Conservation (phyloP, 768 basidiomycete genomes). For the Agaricus subrufescens region DNA sequence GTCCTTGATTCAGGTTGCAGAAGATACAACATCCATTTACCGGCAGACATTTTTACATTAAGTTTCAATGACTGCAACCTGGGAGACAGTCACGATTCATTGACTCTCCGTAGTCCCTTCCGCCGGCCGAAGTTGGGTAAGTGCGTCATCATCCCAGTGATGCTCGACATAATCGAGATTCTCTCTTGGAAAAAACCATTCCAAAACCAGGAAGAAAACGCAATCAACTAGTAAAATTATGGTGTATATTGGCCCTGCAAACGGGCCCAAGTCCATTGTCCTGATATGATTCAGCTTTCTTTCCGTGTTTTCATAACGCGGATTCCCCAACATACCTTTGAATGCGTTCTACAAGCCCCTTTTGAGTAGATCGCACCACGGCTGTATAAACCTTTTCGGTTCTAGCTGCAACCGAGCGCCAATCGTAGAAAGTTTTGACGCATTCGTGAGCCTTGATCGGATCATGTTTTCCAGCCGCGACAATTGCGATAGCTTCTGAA, state of each 20-base stretch:
- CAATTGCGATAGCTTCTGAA: conserved; percentile 70
- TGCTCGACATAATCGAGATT: conserved; percentile 69
- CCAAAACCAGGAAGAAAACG: conserved; percentile 79
- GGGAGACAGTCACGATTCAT: background rate
- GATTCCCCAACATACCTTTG: conserved; percentile 44
- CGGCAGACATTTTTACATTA: too few relatives aligned
- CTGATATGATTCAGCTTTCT: conserved; percentile 24
- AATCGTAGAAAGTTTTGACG: conserved; percentile 82
- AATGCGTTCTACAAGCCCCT: conserved; percentile 74
- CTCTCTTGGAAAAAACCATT: conserved; percentile 78
- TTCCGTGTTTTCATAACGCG: background rate
- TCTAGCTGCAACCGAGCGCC: conserved; percentile 72
- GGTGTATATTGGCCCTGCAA: conserved; percentile 84
- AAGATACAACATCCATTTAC: too few relatives aligned
- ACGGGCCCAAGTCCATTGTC: conserved; percentile 73
- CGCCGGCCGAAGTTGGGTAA: conserved; percentile 19
- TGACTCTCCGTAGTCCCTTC: conserved; percentile 3
- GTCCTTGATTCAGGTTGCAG: too few relatives aligned
- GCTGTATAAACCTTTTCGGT: conserved; percentile 81
- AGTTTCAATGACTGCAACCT: too few relatives aligned
- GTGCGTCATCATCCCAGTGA: conserved; percentile 52
- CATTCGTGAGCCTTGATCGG: conserved; percentile 72
- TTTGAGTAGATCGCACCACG: conserved; percentile 56
- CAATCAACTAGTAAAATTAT: conserved; percentile 88
- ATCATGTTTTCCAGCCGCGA: conserved; percentile 66